Percentiles rank a stretch among this genome's conserved stretches.
Conservation (phyloP, 306 rosid species). For the Vigna reflexopilosa region DNA sequence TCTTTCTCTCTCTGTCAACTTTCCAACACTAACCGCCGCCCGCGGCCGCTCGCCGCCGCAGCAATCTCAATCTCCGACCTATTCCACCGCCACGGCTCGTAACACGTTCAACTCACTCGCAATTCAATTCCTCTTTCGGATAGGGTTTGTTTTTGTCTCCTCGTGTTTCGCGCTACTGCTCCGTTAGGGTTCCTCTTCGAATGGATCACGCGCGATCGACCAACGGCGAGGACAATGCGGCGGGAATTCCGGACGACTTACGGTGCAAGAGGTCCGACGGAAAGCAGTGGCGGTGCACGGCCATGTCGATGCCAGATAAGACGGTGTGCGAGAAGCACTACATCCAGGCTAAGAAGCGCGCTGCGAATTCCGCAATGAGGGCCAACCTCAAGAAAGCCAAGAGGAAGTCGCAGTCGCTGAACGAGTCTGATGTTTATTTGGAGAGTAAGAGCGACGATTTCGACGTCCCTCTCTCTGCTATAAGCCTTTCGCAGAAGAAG, state of each 20-base stretch:
- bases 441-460: conserved; percentile 86
- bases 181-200: background rate
- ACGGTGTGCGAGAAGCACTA: conserved; percentile 98
- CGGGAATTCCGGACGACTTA: conserved; percentile 90
- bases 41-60: background rate
- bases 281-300: conserved; percentile 98
- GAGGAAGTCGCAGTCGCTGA: conserved; percentile 65
- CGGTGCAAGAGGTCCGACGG: conserved; percentile 99
- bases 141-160: conserved; percentile 10
- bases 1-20: background rate
- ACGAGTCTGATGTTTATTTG: conserved; percentile 65
- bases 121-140: background rate
- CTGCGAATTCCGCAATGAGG: conserved; percentile 97
- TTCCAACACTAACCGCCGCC: background rate
- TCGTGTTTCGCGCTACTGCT: background rate
- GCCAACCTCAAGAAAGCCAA: conserved; percentile 92
- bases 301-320: conserved; percentile 97
- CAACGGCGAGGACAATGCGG: conserved; percentile 71
- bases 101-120: background rate
- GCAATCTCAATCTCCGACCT: background rate
- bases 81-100: background rate
- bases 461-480: conserved; percentile 57
- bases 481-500: conserved; percentile 58
- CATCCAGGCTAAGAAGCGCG: conserved; percentile 96
- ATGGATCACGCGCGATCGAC: conserved; percentile 67